phyloP scores from a whole-genome alignment of 169 alveolate species.

The Cryptosporidium xiaoi region DNA sequence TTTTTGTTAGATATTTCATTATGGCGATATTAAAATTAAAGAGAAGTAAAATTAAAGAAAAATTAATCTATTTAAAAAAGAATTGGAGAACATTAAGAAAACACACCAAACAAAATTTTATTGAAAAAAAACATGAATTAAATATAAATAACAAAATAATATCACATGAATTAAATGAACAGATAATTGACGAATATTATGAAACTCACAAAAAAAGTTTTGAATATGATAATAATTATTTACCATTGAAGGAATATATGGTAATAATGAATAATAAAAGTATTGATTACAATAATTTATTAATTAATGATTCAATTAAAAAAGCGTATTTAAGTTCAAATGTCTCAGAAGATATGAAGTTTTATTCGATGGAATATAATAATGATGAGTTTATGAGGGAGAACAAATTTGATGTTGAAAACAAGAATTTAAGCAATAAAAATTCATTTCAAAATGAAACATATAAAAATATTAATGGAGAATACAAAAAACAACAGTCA shows the following conservation, averaged over 20 bases:
- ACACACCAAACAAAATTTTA: no score
- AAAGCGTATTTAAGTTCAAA: slow-evolving; percentile 41
- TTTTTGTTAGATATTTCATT: no score
- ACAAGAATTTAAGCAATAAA: slow-evolving; percentile 35
- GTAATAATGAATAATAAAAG: slow-evolving; percentile 4
- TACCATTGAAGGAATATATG: slow-evolving; percentile 44
- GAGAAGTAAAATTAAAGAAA: no score
- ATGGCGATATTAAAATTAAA: no score
- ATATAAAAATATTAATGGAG: slow-evolving; percentile 5
- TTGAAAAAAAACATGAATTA: no score
- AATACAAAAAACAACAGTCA: no score
- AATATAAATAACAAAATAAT: no score
- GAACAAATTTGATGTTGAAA: not conserved
- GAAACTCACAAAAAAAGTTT: no score
- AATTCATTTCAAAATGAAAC: slow-evolving; percentile 21
- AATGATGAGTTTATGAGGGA: not conserved
- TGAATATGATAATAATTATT: not conserved
- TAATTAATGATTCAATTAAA: slow-evolving; percentile 8
- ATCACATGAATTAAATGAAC: no score
- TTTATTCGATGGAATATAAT: slow-evolving; percentile 27
- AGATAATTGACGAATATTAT: no score
- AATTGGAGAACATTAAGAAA: no score
- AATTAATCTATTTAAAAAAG: no score
- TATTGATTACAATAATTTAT: not conserved
- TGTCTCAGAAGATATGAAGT: slow-evolving; percentile 35